phyloP scores from a whole-genome alignment of 108 stramenopile species.

The Cyclostephanos invisitatus region DNA sequence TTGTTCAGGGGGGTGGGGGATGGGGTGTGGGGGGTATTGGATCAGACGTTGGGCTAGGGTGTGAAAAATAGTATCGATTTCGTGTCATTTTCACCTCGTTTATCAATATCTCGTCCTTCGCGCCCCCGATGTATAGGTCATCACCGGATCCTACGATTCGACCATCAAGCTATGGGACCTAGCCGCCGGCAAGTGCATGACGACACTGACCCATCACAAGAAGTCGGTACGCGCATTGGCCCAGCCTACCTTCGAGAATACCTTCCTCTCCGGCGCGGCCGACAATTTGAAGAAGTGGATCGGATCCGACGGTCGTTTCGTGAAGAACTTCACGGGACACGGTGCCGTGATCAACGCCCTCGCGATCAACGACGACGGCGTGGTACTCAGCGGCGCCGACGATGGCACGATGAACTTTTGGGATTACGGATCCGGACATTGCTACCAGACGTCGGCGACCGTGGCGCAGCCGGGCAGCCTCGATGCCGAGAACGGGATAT shows the following conservation, averaged over 20 bases:
- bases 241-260: slow-evolving; percentile 88
- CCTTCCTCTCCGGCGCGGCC: slow-evolving; percentile 94
- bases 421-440: slow-evolving; percentile 97
- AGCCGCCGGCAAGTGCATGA: slow-evolving; percentile 95
- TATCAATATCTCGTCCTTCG: neutral
- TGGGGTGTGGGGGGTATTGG: too few relatives aligned
- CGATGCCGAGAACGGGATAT: slow-evolving; percentile 97
- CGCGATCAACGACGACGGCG: slow-evolving; percentile 96
- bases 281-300: slow-evolving; percentile 98
- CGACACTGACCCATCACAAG: slow-evolving; percentile 99
- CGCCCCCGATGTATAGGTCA: slow-evolving; percentile 42
- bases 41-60: too few relatives aligned
- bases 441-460: slow-evolving; percentile 88
- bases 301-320: slow-evolving; percentile 87
- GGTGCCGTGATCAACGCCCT: slow-evolving; percentile 94
- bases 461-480: slow-evolving; percentile 97
- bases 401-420: slow-evolving; percentile 96
- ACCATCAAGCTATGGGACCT: slow-evolving; percentile 99
- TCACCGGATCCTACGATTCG: slow-evolving; percentile 97
- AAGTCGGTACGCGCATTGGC: slow-evolving; percentile 92
- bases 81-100: neutral
- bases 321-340: slow-evolving; percentile 93
- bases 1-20: neutral
- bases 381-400: slow-evolving; percentile 95
- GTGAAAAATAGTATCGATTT: too few relatives aligned